A percentile compares a stretch with the other conserved stretches of the same genome.
Conservation (phyloP, 1,284 basidiomycete genomes). For the Tranzscheliella williamsii region DNA sequence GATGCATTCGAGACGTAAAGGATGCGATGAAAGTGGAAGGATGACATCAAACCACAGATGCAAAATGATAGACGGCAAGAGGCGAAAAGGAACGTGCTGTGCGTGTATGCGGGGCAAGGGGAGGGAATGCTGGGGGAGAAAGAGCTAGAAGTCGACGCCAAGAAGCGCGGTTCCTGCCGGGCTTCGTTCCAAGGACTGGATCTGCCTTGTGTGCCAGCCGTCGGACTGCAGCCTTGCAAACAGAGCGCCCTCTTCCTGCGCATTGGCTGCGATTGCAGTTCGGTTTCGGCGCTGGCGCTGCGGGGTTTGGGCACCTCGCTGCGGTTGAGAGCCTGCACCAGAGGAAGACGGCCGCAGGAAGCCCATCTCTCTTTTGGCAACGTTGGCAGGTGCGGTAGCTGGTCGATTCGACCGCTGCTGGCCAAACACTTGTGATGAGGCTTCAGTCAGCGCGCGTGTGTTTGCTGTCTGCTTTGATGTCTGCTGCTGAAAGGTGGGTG, state of each 20-base stretch:
- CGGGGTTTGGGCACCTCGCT: not conserved
- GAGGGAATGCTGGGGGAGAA: too few relatives aligned
- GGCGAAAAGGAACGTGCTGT: not conserved
- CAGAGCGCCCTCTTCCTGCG: slow-evolving; percentile 25
- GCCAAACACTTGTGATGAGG: slow-evolving; percentile 6
- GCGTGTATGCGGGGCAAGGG: not conserved
- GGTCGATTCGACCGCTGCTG: slow-evolving; percentile 10
- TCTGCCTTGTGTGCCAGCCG: slow-evolving; percentile 46
- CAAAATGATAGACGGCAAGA: too few relatives aligned
- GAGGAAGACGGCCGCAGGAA: slow-evolving; percentile 20
- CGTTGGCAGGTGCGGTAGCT: slow-evolving; percentile 30
- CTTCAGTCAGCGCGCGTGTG: slow-evolving; percentile 3
- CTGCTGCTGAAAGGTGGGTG: too few relatives aligned
- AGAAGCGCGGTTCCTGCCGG: slow-evolving; percentile 37
- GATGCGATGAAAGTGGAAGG: too few relatives aligned
- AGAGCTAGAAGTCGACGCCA: slow-evolving; percentile 46
- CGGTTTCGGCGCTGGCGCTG: slow-evolving; percentile 13
- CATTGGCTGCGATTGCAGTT: slow-evolving; percentile 2
- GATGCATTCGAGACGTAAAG: too few relatives aligned
- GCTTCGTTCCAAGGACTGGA: slow-evolving; percentile 38
- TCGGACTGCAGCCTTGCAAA: slow-evolving; percentile 35
- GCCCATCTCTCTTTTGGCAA: slow-evolving; percentile 6
- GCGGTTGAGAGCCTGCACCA: slow-evolving; percentile 1
- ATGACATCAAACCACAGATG: too few relatives aligned
- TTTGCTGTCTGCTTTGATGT: too few relatives aligned